Conservation (phyloP, 331 rosid genomes). For the Pyrus hybrid region DNA sequence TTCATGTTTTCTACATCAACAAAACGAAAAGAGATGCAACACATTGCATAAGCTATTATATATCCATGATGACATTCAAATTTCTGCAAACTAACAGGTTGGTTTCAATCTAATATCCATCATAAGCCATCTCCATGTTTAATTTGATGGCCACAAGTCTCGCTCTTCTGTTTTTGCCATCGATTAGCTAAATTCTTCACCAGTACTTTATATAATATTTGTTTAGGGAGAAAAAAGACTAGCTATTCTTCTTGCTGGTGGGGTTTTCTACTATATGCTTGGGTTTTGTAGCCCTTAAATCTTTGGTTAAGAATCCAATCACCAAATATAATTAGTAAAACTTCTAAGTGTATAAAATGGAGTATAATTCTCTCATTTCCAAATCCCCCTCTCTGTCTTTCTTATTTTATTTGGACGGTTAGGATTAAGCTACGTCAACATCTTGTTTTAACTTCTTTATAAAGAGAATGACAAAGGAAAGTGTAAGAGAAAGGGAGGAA, state of each 20-base stretch:
- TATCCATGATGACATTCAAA: background rate
- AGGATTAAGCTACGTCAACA: too few species aligned
- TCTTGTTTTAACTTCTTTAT: too few species aligned
- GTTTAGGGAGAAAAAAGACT: background rate
- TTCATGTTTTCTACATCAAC: background rate
- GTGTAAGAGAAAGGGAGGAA: accelerated
- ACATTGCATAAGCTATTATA: background rate
- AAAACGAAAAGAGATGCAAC: too few species aligned
- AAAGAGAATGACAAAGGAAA: too few species aligned
- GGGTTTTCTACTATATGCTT: too few species aligned
- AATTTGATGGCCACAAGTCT: background rate
- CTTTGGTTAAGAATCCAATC: too few species aligned
- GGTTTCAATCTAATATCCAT: background rate
- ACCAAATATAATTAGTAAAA: too few species aligned
- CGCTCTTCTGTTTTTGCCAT: background rate
- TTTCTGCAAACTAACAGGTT: background rate
- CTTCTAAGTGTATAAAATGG: too few species aligned
- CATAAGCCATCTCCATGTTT: background rate
- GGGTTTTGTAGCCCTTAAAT: too few species aligned
- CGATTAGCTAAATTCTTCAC: too few species aligned
- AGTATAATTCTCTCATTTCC: too few species aligned
- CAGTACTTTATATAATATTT: background rate
- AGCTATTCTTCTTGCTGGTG: background rate
- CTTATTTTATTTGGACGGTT: too few species aligned
- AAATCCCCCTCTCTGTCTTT: accelerated